phyloP scores from a whole-genome alignment of 2,329 filamentous ascomycete species.

The Colletotrichum magnum region DNA sequence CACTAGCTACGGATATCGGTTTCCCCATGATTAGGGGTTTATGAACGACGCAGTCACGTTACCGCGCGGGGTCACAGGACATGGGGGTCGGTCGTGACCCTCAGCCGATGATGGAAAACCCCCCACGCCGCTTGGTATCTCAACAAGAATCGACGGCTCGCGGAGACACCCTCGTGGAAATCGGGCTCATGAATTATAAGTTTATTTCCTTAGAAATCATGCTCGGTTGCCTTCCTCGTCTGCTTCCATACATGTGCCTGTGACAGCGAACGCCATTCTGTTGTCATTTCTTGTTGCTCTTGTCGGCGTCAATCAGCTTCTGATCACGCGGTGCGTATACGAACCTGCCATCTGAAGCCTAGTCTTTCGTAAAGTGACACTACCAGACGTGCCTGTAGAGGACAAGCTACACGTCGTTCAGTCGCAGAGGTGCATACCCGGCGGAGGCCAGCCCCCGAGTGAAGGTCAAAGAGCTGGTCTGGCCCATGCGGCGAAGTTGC shows the following conservation, averaged over 20 bases:
- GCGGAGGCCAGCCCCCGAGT: not conserved
- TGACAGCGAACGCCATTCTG: no score
- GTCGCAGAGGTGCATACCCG: not conserved
- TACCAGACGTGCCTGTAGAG: not conserved
- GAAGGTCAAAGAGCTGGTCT: conserved; percentile 33
- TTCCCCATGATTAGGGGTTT: conserved; percentile 29
- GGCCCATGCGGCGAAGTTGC: conserved; percentile 23
- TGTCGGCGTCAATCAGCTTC: not conserved
- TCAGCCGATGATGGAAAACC: conserved; percentile 18
- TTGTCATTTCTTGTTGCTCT: conserved; percentile 7
- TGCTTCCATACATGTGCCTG: not conserved
- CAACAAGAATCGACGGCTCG: conserved; percentile 36
- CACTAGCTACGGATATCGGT: conserved; percentile 31
- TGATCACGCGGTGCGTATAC: not conserved
- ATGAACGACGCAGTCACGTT: conserved; percentile 40
- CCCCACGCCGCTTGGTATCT: conserved; percentile 33
- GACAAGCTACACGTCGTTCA: not conserved
- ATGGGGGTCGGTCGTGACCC: conserved; percentile 32
- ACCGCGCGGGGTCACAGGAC: conserved; percentile 35
- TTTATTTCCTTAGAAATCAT: conserved; percentile 37
- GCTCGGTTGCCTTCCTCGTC: conserved; percentile 21
- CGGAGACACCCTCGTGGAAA: conserved; percentile 29
- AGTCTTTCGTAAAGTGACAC: not conserved
- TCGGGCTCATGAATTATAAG: conserved; percentile 23
- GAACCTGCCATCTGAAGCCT: not conserved